These are phyloP conservation scores for Hanseniaspora pseudoguilliermondii DNA, from an alignment of 805 yeast species.

Conservation along the genomic window DNA sequence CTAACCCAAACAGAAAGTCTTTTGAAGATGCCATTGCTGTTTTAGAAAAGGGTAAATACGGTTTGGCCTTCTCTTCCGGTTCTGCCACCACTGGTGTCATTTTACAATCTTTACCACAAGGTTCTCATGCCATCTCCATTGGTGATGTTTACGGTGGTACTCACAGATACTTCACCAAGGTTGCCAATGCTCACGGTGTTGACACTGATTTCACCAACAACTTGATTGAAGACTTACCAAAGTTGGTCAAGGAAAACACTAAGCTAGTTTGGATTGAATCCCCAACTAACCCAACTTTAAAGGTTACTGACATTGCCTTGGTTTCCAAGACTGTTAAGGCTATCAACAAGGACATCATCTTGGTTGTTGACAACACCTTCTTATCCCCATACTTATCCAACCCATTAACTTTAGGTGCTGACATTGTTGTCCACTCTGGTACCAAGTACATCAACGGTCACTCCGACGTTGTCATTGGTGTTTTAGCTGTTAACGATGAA, in stretches of 20 bases:
- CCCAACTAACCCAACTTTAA: conserved; percentile 78
- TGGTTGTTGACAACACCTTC: conserved; percentile 83
- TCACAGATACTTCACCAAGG: conserved; percentile 78
- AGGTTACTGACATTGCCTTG: conserved; percentile 58
- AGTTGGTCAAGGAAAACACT: conserved; percentile 48
- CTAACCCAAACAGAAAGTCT: conserved; percentile 75
- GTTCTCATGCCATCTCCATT: conserved; percentile 62
- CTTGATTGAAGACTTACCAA: conserved; percentile 45
- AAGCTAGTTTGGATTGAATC: conserved; percentile 77
- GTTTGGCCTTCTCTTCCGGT: conserved; percentile 73
- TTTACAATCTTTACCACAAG: conserved; percentile 58
- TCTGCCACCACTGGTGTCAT: conserved; percentile 72
- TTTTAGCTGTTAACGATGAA: conserved; percentile 56
- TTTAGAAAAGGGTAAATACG: conserved; percentile 62
- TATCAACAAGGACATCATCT: conserved; percentile 39
- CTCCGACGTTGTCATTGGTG: conserved; percentile 82
- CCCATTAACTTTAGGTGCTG: conserved; percentile 75
- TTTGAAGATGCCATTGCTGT: conserved; percentile 70
- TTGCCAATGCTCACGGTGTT: conserved; percentile 69
- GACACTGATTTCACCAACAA: conserved; percentile 53
- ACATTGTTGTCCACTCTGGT: conserved; percentile 76
- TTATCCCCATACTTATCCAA: conserved; percentile 76
- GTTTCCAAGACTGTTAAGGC: conserved; percentile 46
- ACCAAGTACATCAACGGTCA: conserved; percentile 88
- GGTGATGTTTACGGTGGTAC: conserved; percentile 90